Conservation (phyloP, 768 basidiomycete genomes). For the Mrakia blollopis region DNA sequence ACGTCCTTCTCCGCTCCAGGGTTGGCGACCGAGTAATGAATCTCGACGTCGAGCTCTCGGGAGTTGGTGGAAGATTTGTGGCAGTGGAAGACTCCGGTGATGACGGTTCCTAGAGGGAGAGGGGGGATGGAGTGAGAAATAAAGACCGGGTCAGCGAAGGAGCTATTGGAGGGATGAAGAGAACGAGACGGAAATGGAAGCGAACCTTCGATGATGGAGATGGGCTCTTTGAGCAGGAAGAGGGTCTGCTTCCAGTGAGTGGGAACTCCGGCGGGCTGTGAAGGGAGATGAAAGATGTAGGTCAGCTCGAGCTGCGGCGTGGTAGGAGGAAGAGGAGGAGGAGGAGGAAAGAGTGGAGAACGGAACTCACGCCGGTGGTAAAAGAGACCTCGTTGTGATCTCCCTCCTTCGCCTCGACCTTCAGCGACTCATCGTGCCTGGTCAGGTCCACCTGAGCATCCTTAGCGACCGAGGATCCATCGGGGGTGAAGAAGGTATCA, state of each 20-base stretch:
- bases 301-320: neutral
- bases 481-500: slow-evolving; percentile 80
- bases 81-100: slow-evolving; percentile 76
- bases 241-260: slow-evolving; percentile 98
- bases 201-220: slow-evolving; percentile 69
- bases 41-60: slow-evolving; percentile 84
- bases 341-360: too few relatives aligned
- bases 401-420: slow-evolving; percentile 24
- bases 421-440: slow-evolving; percentile 38
- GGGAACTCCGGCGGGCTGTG: slow-evolving; percentile 62
- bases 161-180: too few relatives aligned
- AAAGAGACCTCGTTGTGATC: slow-evolving; percentile 49
- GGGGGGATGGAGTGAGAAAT: slow-evolving; percentile 15
- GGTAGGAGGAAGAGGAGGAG: too few relatives aligned
- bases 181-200: neutral
- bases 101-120: slow-evolving; percentile 57
- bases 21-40: slow-evolving; percentile 58
- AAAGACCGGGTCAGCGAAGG: neutral
- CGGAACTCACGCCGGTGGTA: slow-evolving; percentile 60
- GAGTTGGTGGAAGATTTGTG: slow-evolving; percentile 72
- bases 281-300: neutral
- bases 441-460: slow-evolving; percentile 53
- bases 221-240: slow-evolving; percentile 75
- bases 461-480: slow-evolving; percentile 54
- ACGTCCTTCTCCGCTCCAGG: slow-evolving; percentile 38